Conservation (phyloP, 2,329 filamentous ascomycete species). For the Chaetomium sp. region DNA sequence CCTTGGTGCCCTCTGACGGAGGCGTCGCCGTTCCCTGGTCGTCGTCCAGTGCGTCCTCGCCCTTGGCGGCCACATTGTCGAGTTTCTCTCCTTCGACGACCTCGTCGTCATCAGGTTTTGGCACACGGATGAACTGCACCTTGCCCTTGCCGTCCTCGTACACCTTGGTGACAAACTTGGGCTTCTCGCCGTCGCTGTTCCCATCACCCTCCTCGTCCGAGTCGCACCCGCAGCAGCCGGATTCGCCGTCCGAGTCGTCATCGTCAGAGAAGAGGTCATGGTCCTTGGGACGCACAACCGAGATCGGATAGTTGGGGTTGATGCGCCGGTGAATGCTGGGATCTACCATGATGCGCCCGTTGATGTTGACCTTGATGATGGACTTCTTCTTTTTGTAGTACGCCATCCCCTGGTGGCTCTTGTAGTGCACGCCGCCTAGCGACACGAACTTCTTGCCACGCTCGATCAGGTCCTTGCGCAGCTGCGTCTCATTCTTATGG, state of each 20-base stretch:
- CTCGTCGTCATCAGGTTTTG: slow-evolving; percentile 42
- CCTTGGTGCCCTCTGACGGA: slow-evolving; percentile 30
- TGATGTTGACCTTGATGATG: slow-evolving; percentile 79
- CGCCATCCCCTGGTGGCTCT: slow-evolving; percentile 78
- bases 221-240: slow-evolving; percentile 44
- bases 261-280: slow-evolving; percentile 59
- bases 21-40: slow-evolving; percentile 22
- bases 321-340: slow-evolving; percentile 78
- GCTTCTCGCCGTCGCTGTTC: slow-evolving; percentile 47
- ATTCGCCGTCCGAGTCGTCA: slow-evolving; percentile 50
- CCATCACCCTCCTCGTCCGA: slow-evolving; percentile 44
- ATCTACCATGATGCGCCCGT: slow-evolving; percentile 87
- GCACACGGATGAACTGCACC: slow-evolving; percentile 40
- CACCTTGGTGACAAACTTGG: slow-evolving; percentile 55
- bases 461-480: slow-evolving; percentile 70
- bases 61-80: slow-evolving; percentile 51
- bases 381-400: slow-evolving; percentile 80
- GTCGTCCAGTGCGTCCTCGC: slow-evolving; percentile 26
- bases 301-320: slow-evolving; percentile 82
- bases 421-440: slow-evolving; percentile 82
- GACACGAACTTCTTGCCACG: slow-evolving; percentile 82
- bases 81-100: slow-evolving; percentile 53
- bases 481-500: slow-evolving; percentile 68
- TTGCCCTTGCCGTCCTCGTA: slow-evolving; percentile 50
- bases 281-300: slow-evolving; percentile 72